Evolutionary conservation across 2,329 filamentous ascomycete genomes (phyloP).

Genomic region (Colletotrichum sansevieriae): DNA sequence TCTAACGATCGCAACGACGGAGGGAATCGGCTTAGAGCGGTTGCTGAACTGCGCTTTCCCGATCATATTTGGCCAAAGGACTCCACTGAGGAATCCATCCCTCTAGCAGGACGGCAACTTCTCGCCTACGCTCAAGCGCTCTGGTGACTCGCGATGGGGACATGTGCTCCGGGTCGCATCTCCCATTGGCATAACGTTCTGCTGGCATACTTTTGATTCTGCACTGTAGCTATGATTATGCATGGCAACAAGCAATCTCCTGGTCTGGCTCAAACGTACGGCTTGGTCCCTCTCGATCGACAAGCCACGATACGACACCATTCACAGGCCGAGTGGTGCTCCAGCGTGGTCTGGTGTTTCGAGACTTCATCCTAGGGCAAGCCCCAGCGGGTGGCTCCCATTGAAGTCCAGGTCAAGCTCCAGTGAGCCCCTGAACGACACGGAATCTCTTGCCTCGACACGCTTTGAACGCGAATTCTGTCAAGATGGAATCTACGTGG

Average conservation of each 20-base stretch:
- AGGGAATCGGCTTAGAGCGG: neutral
- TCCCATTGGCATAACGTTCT: conserved; percentile 36
- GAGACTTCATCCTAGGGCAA: neutral
- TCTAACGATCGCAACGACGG: neutral
- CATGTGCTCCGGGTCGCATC: conserved; percentile 27
- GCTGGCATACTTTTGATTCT: conserved; percentile 58
- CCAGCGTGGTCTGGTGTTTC: too few species aligned
- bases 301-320: neutral
- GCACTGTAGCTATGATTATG: conserved; percentile 15
- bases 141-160: conserved; percentile 13
- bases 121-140: conserved; percentile 2
- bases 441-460: neutral
- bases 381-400: neutral
- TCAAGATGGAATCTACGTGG: neutral
- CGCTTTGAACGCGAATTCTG: neutral
- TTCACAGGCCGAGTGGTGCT: neutral
- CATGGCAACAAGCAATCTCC: conserved; percentile 26
- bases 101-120: conserved; percentile 1
- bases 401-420: neutral
- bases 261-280: conserved; percentile 5
- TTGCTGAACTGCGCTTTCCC: neutral
- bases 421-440: neutral
- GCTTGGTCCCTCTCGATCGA: neutral
- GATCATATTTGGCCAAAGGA: neutral
- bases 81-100: conserved; percentile 4